Conservation (phyloP, 192 early-diverging fungal genomes). For the Backusella morwellensis region DNA sequence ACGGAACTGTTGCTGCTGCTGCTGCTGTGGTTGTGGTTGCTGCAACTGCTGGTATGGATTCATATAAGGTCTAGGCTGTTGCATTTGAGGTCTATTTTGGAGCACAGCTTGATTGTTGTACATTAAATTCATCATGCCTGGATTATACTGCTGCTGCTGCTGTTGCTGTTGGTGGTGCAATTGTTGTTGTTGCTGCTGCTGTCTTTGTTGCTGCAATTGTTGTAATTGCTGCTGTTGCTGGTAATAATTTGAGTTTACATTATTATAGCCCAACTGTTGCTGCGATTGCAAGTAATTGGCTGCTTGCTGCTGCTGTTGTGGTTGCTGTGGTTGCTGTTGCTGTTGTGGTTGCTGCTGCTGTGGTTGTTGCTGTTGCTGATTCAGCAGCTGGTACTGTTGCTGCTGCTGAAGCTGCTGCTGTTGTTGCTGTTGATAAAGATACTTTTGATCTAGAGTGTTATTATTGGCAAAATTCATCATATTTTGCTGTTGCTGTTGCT, state of each 20-base stretch:
- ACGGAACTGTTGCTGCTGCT: too few species aligned
- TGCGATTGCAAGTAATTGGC: neutral
- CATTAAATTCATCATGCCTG: neutral
- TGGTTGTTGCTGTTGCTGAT: neutral
- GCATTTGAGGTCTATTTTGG: conserved; percentile 4
- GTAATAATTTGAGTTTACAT: neutral
- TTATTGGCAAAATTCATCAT: neutral
- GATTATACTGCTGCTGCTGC: neutral
- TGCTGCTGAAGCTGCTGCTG: neutral
- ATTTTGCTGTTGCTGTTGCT: neutral
- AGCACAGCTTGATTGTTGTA: conserved; percentile 3
- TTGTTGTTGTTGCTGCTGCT: neutral
- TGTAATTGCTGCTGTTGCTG: neutral
- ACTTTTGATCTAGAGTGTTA: neutral
- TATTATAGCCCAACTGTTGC: neutral
- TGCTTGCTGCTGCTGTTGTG: neutral
- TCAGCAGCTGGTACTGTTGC: neutral
- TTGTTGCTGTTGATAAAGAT: neutral
- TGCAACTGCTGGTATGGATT: neutral
- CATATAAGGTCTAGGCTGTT: neutral
- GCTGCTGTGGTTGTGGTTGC: neutral
- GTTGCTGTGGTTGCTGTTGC: neutral
- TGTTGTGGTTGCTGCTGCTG: neutral
- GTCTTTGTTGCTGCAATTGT: neutral
- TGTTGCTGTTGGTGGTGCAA: neutral